These are phyloP conservation scores for Limonium bicolor DNA, from an alignment of 148 eudicot species.

Conservation along the genomic window DNA sequence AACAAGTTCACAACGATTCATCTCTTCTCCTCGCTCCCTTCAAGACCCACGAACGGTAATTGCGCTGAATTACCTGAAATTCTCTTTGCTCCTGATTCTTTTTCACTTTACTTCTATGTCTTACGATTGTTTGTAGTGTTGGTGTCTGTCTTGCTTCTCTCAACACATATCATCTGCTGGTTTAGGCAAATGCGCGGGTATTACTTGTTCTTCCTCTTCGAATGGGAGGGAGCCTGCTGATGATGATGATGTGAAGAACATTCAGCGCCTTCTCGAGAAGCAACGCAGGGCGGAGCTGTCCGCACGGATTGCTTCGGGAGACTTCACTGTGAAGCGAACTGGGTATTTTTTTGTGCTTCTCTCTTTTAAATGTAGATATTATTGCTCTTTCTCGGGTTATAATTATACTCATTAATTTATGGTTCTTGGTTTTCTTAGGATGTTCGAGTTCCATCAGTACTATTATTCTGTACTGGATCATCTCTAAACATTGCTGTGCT, in stretches of 20 bases:
- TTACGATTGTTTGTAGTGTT: too few species aligned
- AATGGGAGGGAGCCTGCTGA: constrained; percentile 44
- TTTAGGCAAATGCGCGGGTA: constrained; percentile 12
- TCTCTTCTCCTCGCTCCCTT: constrained; percentile 2
- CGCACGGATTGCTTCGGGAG: constrained; percentile 82
- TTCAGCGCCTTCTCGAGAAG: constrained; percentile 38
- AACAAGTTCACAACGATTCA: constrained; percentile 6
- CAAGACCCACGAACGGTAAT: constrained; percentile 6
- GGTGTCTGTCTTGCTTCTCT: background rate
- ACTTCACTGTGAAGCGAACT: constrained; percentile 58
- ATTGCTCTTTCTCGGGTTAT: too few species aligned
- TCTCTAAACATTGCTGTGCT: too few species aligned
- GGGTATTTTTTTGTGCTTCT: constrained; percentile 25
- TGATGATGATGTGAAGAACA: constrained; percentile 26
- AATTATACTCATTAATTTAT: too few species aligned
- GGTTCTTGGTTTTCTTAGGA: too few species aligned
- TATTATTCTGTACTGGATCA: too few species aligned
- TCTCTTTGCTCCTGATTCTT: background rate
- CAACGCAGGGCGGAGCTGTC: constrained; percentile 61
- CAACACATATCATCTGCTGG: constrained; percentile 1
- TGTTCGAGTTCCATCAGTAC: too few species aligned
- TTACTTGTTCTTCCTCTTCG: constrained; percentile 40
- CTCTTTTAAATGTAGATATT: too few species aligned
- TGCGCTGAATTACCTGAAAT: background rate
- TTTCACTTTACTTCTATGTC: constrained; percentile 7